Percentiles rank a stretch among this genome's conserved stretches.
Conservation (phyloP, 768 basidiomycete species). For the Lactarius evosmus region DNA sequence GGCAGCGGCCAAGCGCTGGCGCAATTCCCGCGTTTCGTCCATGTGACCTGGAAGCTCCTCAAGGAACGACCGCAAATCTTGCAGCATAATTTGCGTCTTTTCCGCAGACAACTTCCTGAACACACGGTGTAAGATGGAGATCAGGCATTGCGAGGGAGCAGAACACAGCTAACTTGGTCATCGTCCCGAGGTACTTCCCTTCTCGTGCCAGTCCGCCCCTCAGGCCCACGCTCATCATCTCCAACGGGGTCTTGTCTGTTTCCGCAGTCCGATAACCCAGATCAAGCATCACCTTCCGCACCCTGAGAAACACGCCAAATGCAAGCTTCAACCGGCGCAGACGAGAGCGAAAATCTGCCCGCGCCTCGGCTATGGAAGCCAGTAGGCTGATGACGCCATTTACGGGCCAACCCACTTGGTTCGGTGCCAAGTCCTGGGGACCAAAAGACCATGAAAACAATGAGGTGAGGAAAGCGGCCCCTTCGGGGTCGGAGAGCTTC, state of each 20-base stretch:
- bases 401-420: slow-evolving; percentile 30
- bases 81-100: slow-evolving; percentile 40
- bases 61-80: slow-evolving; percentile 42
- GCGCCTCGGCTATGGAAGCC: slow-evolving; percentile 39
- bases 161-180: slow-evolving; percentile 44
- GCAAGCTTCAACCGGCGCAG: slow-evolving; percentile 43
- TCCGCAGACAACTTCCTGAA: slow-evolving; percentile 42
- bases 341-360: slow-evolving; percentile 36
- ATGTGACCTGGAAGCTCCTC: slow-evolving; percentile 28
- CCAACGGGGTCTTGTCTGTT: slow-evolving; percentile 30
- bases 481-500: slow-evolving; percentile 29
- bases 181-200: slow-evolving; percentile 44
- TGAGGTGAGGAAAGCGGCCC: slow-evolving; percentile 37
- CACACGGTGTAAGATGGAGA: slow-evolving; percentile 1
- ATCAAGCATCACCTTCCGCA: slow-evolving; percentile 44
- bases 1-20: not conserved
- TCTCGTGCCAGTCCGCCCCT: slow-evolving; percentile 44
- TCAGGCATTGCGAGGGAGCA: not conserved
- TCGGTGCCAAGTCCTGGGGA: slow-evolving; percentile 17
- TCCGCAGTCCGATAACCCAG: slow-evolving; percentile 40
- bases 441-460: slow-evolving; percentile 26
- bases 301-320: slow-evolving; percentile 44
- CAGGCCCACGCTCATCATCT: slow-evolving; percentile 46
- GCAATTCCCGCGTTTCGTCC: slow-evolving; percentile 2
- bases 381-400: slow-evolving; percentile 36